Conservation (phyloP, 352 stramenopile species). For the Phytophthora lateralis region DNA sequence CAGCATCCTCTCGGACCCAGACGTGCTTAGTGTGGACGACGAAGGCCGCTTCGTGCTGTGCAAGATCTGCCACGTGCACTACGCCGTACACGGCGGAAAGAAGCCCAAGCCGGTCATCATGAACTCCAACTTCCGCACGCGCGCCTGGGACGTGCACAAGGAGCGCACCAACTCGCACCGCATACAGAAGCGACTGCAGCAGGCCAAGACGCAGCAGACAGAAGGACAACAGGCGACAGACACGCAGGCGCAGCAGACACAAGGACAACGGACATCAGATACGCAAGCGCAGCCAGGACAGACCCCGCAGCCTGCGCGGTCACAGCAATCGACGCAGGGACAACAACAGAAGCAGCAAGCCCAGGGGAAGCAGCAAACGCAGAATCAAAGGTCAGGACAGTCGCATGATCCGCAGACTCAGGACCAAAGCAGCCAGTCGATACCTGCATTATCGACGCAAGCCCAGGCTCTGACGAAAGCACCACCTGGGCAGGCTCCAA, state of each 20-base stretch:
- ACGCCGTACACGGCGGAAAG: slow-evolving; percentile 81
- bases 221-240: slow-evolving; percentile 6
- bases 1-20: slow-evolving; percentile 67
- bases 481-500: slow-evolving; percentile 10
- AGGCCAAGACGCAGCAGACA: slow-evolving; percentile 33
- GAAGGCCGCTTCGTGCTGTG: slow-evolving; percentile 80
- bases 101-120: slow-evolving; percentile 84
- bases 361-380: slow-evolving; percentile 44
- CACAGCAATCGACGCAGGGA: neutral
- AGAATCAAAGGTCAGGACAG: slow-evolving; percentile 2
- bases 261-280: slow-evolving; percentile 8
- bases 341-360: slow-evolving; percentile 30
- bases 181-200: slow-evolving; percentile 52
- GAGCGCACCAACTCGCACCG: slow-evolving; percentile 81
- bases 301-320: neutral
- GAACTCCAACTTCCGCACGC: slow-evolving; percentile 82
- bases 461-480: slow-evolving; percentile 11
- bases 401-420: slow-evolving; percentile 1
- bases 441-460: slow-evolving; percentile 5
- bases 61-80: slow-evolving; percentile 85
- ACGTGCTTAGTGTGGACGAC: slow-evolving; percentile 82
- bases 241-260: slow-evolving; percentile 11
- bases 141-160: slow-evolving; percentile 85
- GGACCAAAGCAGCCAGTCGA: slow-evolving; percentile 5
- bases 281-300: neutral